Conservation (phyloP, 164 flowering plant genomes). For the Macadamia integrifolia region DNA sequence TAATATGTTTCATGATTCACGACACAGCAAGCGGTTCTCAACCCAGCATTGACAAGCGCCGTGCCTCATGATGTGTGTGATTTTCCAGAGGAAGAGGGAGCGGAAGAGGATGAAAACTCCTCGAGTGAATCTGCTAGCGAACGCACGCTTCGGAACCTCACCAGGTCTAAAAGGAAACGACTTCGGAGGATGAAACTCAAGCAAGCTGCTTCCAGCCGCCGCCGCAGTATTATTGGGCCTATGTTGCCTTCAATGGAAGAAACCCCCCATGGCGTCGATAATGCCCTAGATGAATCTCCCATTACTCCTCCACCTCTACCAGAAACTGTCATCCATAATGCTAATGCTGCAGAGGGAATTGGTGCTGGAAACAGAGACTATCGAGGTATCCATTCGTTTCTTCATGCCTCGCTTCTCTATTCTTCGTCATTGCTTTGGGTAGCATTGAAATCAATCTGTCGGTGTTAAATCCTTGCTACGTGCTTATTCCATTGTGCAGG, state of each 20-base stretch:
- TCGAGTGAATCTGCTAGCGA: slow-evolving; percentile 15
- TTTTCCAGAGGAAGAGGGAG: slow-evolving; percentile 11
- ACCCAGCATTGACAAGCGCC: neutral
- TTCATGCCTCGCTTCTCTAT: too few relatives aligned
- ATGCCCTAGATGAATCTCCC: slow-evolving; percentile 4
- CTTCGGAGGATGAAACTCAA: slow-evolving; percentile 45
- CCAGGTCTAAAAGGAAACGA: slow-evolving; percentile 59
- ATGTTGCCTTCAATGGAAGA: slow-evolving; percentile 23
- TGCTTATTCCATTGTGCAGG: slow-evolving; percentile 7
- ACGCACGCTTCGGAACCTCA: slow-evolving; percentile 28
- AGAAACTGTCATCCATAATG: neutral
- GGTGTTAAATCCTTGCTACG: too few relatives aligned
- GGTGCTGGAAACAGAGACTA: neutral
- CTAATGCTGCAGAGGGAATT: slow-evolving; percentile 16
- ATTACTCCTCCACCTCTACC: slow-evolving; percentile 16
- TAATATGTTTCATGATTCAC: neutral
- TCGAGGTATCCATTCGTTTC: neutral
- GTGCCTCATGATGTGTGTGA: neutral
- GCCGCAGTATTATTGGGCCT: slow-evolving; percentile 48
- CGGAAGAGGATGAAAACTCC: slow-evolving; percentile 13
- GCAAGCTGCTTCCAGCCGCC: slow-evolving; percentile 34
- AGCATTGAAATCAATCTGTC: too few relatives aligned
- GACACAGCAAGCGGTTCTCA: slow-evolving; percentile 8
- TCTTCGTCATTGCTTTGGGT: too few relatives aligned
- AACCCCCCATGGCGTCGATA: neutral